Evolutionary conservation across 140 eudicot species (phyloP).

Genomic region (Erigeron philadelphicus): DNA sequence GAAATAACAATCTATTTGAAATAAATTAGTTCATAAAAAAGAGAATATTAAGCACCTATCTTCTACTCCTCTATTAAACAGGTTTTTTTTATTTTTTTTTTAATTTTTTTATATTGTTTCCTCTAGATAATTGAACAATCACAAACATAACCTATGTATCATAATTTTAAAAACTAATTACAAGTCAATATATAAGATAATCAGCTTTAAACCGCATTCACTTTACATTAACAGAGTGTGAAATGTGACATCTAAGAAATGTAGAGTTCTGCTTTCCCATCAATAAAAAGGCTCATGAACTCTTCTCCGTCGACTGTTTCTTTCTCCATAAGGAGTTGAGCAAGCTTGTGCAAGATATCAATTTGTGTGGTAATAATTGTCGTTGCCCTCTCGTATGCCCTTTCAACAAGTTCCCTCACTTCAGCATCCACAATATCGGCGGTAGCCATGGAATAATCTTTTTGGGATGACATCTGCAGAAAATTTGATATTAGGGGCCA

Average conservation of each 20-base stretch:
- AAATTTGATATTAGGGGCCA: constrained; percentile 7
- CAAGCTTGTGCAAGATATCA: constrained; percentile 87
- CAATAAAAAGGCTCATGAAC: constrained; percentile 98
- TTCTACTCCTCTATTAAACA: too few relatives aligned
- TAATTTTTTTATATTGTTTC: background rate
- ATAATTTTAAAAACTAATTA: background rate
- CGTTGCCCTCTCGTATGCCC: constrained; percentile 73
- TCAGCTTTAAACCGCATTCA: background rate
- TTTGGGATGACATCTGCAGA: constrained; percentile 87
- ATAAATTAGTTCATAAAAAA: too few relatives aligned
- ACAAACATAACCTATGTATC: background rate
- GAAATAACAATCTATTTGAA: too few relatives aligned
- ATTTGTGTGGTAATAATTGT: constrained; percentile 73
- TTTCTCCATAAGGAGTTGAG: constrained; percentile 84
- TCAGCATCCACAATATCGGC: constrained; percentile 90
- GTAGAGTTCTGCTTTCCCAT: constrained; percentile 86
- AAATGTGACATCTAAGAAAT: constrained; percentile 36
- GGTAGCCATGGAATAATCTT: constrained; percentile 98
- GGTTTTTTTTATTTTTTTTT: too few relatives aligned
- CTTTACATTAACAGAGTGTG: constrained; percentile 8
- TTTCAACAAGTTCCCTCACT: constrained; percentile 83
- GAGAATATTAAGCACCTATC: too few relatives aligned
- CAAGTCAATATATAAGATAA: background rate
- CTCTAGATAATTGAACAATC: background rate
- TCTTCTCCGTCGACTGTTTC: constrained; percentile 95